Conservation (phyloP, 148 eudicot species). For the Beta vulgaris region DNA sequence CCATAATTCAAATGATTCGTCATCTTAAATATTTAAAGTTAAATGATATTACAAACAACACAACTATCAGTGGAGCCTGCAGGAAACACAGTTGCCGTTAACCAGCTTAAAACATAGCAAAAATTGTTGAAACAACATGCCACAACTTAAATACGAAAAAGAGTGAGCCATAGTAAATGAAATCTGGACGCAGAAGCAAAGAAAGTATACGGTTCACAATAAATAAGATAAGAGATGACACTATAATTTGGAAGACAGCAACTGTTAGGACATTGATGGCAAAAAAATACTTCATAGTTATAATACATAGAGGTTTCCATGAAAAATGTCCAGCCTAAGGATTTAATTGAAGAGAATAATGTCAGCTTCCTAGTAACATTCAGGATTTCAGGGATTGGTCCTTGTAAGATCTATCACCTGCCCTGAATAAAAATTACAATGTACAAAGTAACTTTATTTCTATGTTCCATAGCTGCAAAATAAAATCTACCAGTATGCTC, state of each 20-base stretch:
- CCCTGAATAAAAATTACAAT: not conserved
- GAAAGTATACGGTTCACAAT: too few species aligned
- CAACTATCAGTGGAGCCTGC: not conserved
- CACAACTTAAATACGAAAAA: not conserved
- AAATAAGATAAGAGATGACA: too few species aligned
- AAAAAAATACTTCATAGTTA: too few species aligned
- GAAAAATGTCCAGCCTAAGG: not conserved
- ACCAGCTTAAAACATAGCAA: not conserved
- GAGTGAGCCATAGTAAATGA: too few species aligned
- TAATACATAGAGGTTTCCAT: not conserved
- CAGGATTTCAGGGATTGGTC: not conserved
- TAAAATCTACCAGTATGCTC: too few species aligned
- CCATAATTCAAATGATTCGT: too few species aligned
- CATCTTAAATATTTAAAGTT: too few species aligned
- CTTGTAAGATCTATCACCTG: not conserved
- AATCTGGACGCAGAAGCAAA: too few species aligned
- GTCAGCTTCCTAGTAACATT: not conserved
- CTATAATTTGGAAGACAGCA: not conserved
- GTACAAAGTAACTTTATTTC: too few species aligned
- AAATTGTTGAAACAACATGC: not conserved
- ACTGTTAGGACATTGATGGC: not conserved
- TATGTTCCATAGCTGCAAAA: too few species aligned
- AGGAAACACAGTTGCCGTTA: not conserved
- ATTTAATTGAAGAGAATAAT: not conserved
- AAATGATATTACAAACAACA: too few species aligned